Evolutionary conservation across 306 rosid genomes (phyloP), one percentile per base, ranked within the genome.

Genomic region (Medicago ruthenica): DNA sequence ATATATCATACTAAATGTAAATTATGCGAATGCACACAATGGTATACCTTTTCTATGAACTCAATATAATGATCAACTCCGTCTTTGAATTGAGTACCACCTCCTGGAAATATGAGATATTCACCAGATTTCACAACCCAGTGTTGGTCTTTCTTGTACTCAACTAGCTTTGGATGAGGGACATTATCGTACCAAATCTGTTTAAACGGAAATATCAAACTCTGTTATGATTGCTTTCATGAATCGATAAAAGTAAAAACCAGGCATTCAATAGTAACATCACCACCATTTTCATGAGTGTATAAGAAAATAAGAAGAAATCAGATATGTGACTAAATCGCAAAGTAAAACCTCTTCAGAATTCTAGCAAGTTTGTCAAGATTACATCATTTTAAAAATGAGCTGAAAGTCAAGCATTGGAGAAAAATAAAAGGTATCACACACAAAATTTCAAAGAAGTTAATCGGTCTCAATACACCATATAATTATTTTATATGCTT

Each of bases 31-130:
- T 14, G 36, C 16, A 34, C 9, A 70, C 65, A 75, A 41, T 15
- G 67, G 8, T 61, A 69, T 83, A 92, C 97, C 99, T 87, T 86
- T 58, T 85, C 73, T 21, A 95, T 83, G 81, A 86, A 90, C 27
- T 85, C 68, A 22, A 88, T 74, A 60, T 95, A 95, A 70, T 34
- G 91, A 54, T 70, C 80, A 65, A 92, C 97, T 51, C 99, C 99
- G 9, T 92, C 92, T 87, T 95, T 95, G 83, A 95, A 95, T 85
- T 95, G 99, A 75, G 99, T 95, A 48, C 97, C 99, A 40, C 99
- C 97, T 15, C 99, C 97, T 6, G 97, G 97, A 81, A 95, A 95
- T 79, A 81, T 85, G 34, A 95, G 84, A 82, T 92, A 86, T 57
- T 92, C 86, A 0, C 91, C 97, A 1, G 92, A 87, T 74, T 89